These are phyloP conservation scores for Gastrolobium villosum DNA, from an alignment of 306 rosid genomes.

Conservation along the genomic window DNA sequence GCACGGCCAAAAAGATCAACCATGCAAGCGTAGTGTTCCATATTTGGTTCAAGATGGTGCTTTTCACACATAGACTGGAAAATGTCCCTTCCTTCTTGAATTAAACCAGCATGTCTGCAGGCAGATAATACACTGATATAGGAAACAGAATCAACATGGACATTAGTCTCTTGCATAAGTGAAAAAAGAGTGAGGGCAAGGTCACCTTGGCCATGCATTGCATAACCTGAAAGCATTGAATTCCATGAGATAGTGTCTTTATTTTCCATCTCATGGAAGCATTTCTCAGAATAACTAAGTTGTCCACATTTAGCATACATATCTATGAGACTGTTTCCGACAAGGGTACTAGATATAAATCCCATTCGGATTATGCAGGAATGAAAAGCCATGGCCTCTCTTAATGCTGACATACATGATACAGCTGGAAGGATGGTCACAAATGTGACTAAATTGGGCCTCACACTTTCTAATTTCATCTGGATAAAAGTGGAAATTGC, in stretches of 20 bases:
- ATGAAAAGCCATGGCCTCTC: conserved; percentile 74
- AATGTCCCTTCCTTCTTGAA: conserved; percentile 62
- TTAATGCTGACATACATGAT: conserved; percentile 59
- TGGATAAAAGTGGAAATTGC: conserved; percentile 58
- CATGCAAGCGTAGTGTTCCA: conserved; percentile 85
- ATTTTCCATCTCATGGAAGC: conserved; percentile 70
- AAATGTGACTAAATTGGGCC: conserved; percentile 68
- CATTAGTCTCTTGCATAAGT: conserved; percentile 60
- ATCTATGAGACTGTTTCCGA: conserved; percentile 68
- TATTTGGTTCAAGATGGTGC: conserved; percentile 59
- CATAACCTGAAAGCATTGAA: conserved; percentile 75
- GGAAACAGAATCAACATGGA: conserved; percentile 67
- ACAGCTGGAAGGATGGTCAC: conserved; percentile 68
- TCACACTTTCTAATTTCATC: conserved; percentile 63
- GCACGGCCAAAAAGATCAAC: conserved; percentile 75
- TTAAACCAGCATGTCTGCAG: conserved; percentile 79
- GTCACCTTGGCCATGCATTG: conserved; percentile 73
- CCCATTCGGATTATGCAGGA: conserved; percentile 70
- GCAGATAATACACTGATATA: conserved; percentile 70
- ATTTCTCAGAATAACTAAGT: conserved; percentile 66
- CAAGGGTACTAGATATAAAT: conserved; percentile 57
- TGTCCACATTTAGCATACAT: conserved; percentile 80
- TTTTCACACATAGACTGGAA: conserved; percentile 65
- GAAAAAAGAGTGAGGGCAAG: conserved; percentile 63
- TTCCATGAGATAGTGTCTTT: conserved; percentile 74